phyloP scores from a whole-genome alignment of 805 yeast species.

The Candida koratica region DNA sequence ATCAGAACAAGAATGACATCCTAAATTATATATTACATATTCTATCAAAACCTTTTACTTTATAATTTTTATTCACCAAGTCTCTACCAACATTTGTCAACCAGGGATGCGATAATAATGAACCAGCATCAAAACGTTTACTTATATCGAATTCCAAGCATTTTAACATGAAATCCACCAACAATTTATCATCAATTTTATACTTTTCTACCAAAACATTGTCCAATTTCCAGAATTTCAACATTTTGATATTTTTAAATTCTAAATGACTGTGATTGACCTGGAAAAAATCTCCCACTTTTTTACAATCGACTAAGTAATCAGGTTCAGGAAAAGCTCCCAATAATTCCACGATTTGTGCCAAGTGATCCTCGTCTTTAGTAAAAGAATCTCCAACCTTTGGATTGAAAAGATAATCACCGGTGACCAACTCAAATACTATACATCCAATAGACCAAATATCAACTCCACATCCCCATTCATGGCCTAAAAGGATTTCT shows the following conservation, averaged over 20 bases:
- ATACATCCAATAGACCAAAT: slow-evolving; percentile 93
- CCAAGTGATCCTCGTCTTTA: slow-evolving; percentile 93
- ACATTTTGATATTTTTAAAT: slow-evolving; percentile 43
- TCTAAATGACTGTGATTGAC: slow-evolving; percentile 21
- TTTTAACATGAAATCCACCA: slow-evolving; percentile 46
- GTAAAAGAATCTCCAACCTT: slow-evolving; percentile 66
- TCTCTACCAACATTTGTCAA: background rate
- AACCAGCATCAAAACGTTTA: slow-evolving; percentile 52
- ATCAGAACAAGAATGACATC: background rate
- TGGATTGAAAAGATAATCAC: slow-evolving; percentile 92
- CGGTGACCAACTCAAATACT: slow-evolving; percentile 84
- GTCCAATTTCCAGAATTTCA: slow-evolving; percentile 49
- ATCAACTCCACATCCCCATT: slow-evolving; percentile 94
- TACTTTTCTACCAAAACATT: slow-evolving; percentile 49
- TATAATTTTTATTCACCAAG: slow-evolving; percentile 3
- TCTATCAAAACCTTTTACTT: slow-evolving; percentile 8
- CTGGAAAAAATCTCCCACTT: slow-evolving; percentile 38
- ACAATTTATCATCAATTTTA: slow-evolving; percentile 36
- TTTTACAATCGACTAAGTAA: slow-evolving; percentile 38
- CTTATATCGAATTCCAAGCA: slow-evolving; percentile 49
- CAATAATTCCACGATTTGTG: slow-evolving; percentile 69
- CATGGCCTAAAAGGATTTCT: slow-evolving; percentile 50
- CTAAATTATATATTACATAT: slow-evolving; percentile 2
- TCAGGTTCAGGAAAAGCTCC: slow-evolving; percentile 39
- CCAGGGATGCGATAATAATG: slow-evolving; percentile 54